These are phyloP conservation scores for Asterophora parasitica DNA, from an alignment of 768 basidiomycete species.

Conservation along the genomic window DNA sequence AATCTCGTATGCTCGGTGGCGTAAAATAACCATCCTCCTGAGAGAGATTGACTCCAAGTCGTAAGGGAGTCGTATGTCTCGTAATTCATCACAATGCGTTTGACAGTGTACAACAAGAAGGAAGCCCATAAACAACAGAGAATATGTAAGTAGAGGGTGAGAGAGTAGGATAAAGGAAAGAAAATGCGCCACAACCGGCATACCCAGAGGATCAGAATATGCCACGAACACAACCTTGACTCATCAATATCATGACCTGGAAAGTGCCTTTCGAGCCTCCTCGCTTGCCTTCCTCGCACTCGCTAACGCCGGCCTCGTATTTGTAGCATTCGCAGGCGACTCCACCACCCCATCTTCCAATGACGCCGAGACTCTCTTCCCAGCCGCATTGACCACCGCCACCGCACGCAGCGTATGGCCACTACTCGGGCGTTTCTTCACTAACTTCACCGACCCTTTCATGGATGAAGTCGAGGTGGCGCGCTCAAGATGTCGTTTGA, in stretches of 20 bases:
- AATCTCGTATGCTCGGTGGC: no score
- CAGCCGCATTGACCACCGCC: slow-evolving; percentile 52
- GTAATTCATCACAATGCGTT: no score
- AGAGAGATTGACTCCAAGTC: no score
- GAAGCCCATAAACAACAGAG: no score
- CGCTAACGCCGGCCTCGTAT: slow-evolving; percentile 37
- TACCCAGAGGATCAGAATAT: no score
- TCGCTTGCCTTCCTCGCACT: slow-evolving; percentile 47
- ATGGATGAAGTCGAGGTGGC: slow-evolving; percentile 1
- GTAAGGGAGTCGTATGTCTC: no score
- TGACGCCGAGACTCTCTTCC: slow-evolving; percentile 19
- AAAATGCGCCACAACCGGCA: no score
- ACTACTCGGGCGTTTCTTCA: slow-evolving; percentile 44
- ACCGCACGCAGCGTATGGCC: slow-evolving; percentile 55
- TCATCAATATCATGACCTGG: slow-evolving; percentile 23
- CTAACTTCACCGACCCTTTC: slow-evolving; percentile 2
- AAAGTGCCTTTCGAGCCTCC: slow-evolving; percentile 45
- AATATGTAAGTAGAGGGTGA: no score
- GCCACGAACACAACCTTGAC: not conserved
- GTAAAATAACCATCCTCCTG: no score
- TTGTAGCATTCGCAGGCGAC: not conserved
- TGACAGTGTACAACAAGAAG: no score
- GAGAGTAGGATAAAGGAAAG: no score
- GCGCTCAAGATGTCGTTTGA: slow-evolving; percentile 43
- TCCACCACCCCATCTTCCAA: slow-evolving; percentile 11